These are phyloP conservation scores for Mimosa pudica DNA, from an alignment of 306 rosid genomes.

Conservation along the genomic window DNA sequence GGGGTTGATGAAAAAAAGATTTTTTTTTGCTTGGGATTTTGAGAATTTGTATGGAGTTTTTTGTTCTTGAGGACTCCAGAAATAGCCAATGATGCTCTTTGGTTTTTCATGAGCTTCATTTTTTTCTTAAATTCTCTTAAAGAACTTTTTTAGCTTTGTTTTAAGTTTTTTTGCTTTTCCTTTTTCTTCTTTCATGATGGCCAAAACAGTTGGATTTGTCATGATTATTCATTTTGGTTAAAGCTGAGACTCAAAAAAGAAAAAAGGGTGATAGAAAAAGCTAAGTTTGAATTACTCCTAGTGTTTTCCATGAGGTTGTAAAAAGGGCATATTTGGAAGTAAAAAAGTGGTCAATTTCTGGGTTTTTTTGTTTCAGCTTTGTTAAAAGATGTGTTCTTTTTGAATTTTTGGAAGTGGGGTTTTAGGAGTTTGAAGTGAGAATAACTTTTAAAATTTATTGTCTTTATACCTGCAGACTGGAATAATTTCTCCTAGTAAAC, in stretches of 20 bases:
- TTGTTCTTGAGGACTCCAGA: slow-evolving; percentile 14
- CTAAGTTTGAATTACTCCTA: slow-evolving; percentile 16
- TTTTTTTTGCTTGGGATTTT: slow-evolving; percentile 7
- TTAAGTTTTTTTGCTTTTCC: slow-evolving; percentile 34
- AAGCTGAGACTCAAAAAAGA: neutral
- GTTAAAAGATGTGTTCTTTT: slow-evolving; percentile 24
- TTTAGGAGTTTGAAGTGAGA: slow-evolving; percentile 22
- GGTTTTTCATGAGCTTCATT: neutral
- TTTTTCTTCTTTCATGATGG: slow-evolving; percentile 30
- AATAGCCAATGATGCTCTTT: slow-evolving; percentile 19
- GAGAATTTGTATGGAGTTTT: neutral
- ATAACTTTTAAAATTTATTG: neutral
- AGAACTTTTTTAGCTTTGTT: slow-evolving; percentile 18
- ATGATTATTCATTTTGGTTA: slow-evolving; percentile 35
- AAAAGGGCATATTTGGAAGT: slow-evolving; percentile 21
- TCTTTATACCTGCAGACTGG: slow-evolving; percentile 59
- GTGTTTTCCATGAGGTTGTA: slow-evolving; percentile 40
- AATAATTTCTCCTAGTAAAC: slow-evolving; percentile 91
- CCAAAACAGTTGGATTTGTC: slow-evolving; percentile 38
- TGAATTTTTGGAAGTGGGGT: slow-evolving; percentile 22
- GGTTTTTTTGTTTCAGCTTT: slow-evolving; percentile 12
- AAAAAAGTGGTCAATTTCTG: slow-evolving; percentile 24
- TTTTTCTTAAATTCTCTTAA: slow-evolving; percentile 25
- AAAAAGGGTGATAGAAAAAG: neutral
- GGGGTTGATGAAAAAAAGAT: slow-evolving; percentile 36